Percentiles rank a stretch among this genome's conserved stretches.
Evolutionary conservation across 805 yeast genomes (phyloP).

Genomic region (Sporopachydermia quercuum): DNA sequence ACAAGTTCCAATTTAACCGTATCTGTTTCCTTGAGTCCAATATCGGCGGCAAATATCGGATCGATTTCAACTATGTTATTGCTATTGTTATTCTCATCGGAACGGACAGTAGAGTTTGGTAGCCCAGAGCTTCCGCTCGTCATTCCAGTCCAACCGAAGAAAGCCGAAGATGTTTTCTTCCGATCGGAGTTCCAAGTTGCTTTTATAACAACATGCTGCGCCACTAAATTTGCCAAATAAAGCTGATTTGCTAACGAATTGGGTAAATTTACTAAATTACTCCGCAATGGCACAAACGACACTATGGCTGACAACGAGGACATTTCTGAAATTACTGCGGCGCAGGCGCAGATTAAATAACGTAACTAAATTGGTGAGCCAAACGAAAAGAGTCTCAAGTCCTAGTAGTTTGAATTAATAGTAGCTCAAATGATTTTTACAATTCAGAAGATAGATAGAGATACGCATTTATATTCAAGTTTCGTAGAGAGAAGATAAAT

Average conservation of each 20-base stretch:
- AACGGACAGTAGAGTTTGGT: slow-evolving; percentile 10
- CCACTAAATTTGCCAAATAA: slow-evolving; percentile 35
- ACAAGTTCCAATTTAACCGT: slow-evolving; percentile 6
- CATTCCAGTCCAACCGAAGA: slow-evolving; percentile 60
- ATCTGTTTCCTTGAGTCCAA: slow-evolving; percentile 29
- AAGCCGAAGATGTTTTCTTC: slow-evolving; percentile 15
- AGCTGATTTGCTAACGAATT: slow-evolving; percentile 28
- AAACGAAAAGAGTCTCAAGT: too few species aligned
- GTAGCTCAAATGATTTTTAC: too few species aligned
- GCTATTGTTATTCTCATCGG: slow-evolving; percentile 13
- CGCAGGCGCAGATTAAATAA: neutral
- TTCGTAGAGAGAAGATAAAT: too few species aligned
- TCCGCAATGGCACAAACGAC: slow-evolving; percentile 22
- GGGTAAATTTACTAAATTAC: slow-evolving; percentile 43
- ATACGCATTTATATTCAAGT: too few species aligned
- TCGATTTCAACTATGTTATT: slow-evolving; percentile 40
- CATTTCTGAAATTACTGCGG: slow-evolving; percentile 9
- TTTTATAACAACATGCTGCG: slow-evolving; percentile 45
- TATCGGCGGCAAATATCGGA: slow-evolving; percentile 41
- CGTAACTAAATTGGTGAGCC: too few species aligned
- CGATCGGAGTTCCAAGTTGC: slow-evolving; percentile 17
- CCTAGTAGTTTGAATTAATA: too few species aligned
- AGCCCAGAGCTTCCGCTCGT: slow-evolving; percentile 14
- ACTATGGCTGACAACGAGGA: slow-evolving; percentile 19
- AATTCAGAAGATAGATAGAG: too few species aligned